These are phyloP conservation scores for Psilocybe mexicana DNA, from an alignment of 1,284 basidiomycete species.

Conservation along the genomic window DNA sequence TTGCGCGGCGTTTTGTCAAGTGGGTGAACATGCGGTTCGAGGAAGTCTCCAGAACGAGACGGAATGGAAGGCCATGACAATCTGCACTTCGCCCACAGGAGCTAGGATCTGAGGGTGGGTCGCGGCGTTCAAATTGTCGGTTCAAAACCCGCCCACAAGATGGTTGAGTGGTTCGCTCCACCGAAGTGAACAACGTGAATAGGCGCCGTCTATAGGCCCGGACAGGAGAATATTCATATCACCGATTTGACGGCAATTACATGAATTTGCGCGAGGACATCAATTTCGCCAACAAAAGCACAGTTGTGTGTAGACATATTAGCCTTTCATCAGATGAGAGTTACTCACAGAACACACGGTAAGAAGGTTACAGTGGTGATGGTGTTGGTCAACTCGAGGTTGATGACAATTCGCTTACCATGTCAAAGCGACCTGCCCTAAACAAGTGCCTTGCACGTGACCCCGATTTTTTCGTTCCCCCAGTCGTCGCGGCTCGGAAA, in stretches of 20 bases:
- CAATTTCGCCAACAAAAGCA: too few species aligned
- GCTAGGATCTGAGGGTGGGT: background rate
- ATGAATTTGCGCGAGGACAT: too few species aligned
- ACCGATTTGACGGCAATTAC: too few species aligned
- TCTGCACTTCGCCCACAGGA: background rate
- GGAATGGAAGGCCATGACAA: background rate
- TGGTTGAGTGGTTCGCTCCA: too few species aligned
- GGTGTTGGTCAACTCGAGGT: too few species aligned
- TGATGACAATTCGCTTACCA: background rate
- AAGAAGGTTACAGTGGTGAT: too few species aligned
- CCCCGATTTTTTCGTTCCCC: constrained; percentile 17
- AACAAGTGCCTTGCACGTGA: constrained; percentile 13
- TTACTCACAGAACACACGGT: too few species aligned
- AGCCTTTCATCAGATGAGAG: too few species aligned
- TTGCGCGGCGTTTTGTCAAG: background rate
- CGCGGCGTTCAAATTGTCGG: background rate
- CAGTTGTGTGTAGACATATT: too few species aligned
- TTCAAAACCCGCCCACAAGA: background rate
- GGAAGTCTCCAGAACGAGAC: background rate
- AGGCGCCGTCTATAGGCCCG: too few species aligned
- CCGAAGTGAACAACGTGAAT: too few species aligned
- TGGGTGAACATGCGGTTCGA: background rate
- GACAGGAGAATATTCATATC: too few species aligned
- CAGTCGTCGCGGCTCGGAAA: constrained; percentile 12
- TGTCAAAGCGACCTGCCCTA: constrained; percentile 13